Conservation (phyloP, 164 flowering plant genomes). For the Vitis cinerea region DNA sequence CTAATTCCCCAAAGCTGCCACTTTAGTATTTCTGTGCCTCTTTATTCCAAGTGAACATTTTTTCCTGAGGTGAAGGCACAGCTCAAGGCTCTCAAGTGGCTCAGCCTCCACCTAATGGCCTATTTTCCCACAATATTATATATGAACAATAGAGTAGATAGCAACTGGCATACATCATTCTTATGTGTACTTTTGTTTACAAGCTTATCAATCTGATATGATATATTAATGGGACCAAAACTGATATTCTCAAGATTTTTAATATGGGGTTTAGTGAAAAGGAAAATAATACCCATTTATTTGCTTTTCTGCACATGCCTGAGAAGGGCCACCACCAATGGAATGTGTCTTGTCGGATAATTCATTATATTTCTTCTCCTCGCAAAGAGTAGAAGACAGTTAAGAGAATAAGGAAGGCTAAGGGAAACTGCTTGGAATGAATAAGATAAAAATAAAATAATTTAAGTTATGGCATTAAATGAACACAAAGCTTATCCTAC, state of each 20-base stretch:
- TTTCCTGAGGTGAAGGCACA: neutral
- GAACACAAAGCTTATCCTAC: slow-evolving; percentile 16
- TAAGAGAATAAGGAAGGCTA: neutral
- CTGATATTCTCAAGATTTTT: no score
- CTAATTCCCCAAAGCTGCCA: slow-evolving; percentile 4
- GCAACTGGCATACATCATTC: no score
- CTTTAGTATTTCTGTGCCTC: neutral
- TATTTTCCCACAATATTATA: no score
- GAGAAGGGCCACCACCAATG: no score
- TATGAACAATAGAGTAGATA: no score
- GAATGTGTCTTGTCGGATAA: no score
- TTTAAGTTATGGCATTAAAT: slow-evolving; percentile 1
- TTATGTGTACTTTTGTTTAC: no score
- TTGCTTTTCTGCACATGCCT: no score
- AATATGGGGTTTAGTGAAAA: no score
- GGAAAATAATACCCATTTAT: no score
- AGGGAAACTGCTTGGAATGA: neutral
- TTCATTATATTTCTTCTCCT: neutral
- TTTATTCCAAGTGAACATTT: neutral
- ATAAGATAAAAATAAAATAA: neutral
- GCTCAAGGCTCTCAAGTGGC: neutral
- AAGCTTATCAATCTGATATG: no score
- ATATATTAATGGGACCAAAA: no score
- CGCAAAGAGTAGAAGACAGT: neutral
- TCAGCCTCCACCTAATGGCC: neutral